Percentiles rank a stretch among this genome's conserved stretches.
Conservation (phyloP, 2,329 filamentous ascomycete genomes). For the Curvularia hawaiiensis region DNA sequence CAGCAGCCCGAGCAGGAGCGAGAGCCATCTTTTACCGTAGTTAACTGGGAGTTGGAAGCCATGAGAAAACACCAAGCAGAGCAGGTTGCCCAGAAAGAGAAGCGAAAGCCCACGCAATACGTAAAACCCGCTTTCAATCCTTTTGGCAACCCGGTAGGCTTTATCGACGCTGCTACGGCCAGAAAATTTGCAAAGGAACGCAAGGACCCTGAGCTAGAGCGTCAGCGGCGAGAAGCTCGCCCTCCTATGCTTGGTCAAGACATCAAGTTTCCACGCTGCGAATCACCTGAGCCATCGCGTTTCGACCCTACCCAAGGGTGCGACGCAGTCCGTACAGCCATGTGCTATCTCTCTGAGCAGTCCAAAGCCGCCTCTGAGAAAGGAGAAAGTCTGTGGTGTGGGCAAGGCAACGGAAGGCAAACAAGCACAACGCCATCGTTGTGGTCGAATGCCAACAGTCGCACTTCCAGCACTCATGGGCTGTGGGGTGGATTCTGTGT, state of each 20-base stretch:
- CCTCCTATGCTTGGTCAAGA: constrained; percentile 90
- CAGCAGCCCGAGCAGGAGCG: constrained; percentile 63
- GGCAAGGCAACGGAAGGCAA: constrained; percentile 36
- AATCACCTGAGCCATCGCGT: constrained; percentile 81
- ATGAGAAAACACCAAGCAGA: constrained; percentile 79
- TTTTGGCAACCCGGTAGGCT: constrained; percentile 49
- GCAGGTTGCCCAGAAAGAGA: constrained; percentile 47
- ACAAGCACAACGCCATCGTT: constrained; percentile 42
- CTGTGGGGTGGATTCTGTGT: constrained; percentile 79
- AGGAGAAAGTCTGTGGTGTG: constrained; percentile 67
- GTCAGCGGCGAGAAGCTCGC: constrained; percentile 63
- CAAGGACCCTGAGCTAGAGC: constrained; percentile 53
- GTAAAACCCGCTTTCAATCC: constrained; percentile 30
- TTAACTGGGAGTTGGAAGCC: constrained; percentile 76
- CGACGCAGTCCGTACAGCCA: constrained; percentile 55
- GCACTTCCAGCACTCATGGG: constrained; percentile 63
- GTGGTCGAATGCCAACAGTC: constrained; percentile 44
- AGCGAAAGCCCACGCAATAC: constrained; percentile 25
- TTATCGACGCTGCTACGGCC: constrained; percentile 30
- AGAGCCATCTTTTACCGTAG: constrained; percentile 68
- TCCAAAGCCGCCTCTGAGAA: constrained; percentile 48
- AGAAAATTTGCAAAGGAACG: constrained; percentile 38
- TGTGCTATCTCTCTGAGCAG: constrained; percentile 58
- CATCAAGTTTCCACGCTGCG: constrained; percentile 78
- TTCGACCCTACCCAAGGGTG: constrained; percentile 76